These are phyloP conservation scores for Endocarpon pusillum DNA, from an alignment of 495 filamentous ascomycete genomes.

Conservation along the genomic window DNA sequence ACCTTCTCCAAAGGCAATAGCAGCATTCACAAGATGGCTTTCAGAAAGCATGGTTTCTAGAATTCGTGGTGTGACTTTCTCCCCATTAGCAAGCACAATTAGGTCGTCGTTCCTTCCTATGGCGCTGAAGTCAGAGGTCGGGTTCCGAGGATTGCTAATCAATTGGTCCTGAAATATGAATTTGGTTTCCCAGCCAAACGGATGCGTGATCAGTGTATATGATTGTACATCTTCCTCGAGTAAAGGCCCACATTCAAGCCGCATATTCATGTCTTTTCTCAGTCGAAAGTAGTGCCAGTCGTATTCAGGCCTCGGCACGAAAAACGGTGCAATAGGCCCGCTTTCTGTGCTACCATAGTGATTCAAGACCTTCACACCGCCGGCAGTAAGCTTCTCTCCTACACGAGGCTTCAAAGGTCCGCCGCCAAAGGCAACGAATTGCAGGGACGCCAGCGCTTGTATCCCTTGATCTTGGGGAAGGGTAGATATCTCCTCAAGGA, in stretches of 20 bases:
- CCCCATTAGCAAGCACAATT: constrained; percentile 11
- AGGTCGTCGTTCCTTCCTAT: constrained; percentile 13
- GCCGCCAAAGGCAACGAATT: constrained; percentile 28
- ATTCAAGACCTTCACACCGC: constrained; percentile 17
- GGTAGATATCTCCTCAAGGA: constrained; percentile 25
- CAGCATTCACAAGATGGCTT: constrained; percentile 7
- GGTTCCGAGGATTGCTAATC: constrained; percentile 7
- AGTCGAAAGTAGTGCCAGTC: constrained; percentile 22
- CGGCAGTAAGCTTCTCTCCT: constrained; percentile 7
- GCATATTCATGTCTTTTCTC: constrained; percentile 15
- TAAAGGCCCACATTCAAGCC: constrained; percentile 6
- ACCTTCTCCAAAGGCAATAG: constrained; percentile 19
- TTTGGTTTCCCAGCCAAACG: constrained; percentile 11
- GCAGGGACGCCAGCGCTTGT: constrained; percentile 12
- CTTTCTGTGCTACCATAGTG: constrained; percentile 23
- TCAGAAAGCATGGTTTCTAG: constrained; percentile 13
- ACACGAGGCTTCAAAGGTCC: constrained; percentile 16
- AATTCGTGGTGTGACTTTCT: constrained; percentile 9
- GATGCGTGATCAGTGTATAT: constrained; percentile 10
- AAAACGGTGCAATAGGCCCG: constrained; percentile 20
- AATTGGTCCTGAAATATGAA: constrained; percentile 19
- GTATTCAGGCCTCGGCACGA: constrained; percentile 11
- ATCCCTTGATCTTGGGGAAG: constrained; percentile 11
- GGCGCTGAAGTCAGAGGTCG: constrained; percentile 8
- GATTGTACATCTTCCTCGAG: constrained; percentile 1